A percentile compares a stretch with the other conserved stretches of the same genome.
These are phyloP conservation scores for Daldinia sp. DNA, from an alignment of 2,329 filamentous ascomycete species.

Conservation along the genomic window DNA sequence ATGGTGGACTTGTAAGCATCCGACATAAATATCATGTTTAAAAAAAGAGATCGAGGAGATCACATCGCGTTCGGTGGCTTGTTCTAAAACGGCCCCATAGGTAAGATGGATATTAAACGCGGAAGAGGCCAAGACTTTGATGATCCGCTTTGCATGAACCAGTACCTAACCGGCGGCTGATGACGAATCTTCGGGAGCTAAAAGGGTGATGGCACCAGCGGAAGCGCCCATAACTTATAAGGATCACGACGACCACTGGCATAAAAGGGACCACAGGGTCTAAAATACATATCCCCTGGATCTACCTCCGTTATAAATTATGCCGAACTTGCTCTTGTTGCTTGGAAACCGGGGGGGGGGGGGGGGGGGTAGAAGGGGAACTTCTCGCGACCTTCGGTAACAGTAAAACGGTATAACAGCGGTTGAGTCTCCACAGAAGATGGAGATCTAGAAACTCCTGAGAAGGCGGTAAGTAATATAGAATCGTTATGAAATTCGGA, in stretches of 20 bases:
- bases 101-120: neutral
- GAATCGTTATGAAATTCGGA: slow-evolving; percentile 4
- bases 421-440: neutral
- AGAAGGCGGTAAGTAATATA: slow-evolving; percentile 1
- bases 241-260: too few relatives aligned
- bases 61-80: neutral
- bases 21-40: neutral
- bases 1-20: too few relatives aligned
- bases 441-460: neutral
- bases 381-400: neutral
- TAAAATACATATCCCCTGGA: neutral
- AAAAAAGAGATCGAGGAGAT: neutral
- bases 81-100: neutral
- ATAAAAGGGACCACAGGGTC: neutral
- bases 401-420: too few relatives aligned
- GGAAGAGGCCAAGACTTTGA: neutral
- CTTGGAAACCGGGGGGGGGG: neutral
- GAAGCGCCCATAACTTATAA: slow-evolving; percentile 24
- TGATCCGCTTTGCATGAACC: slow-evolving; percentile 30
- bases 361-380: neutral
- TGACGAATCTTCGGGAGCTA: slow-evolving; percentile 16
- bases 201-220: slow-evolving; percentile 4
- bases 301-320: neutral
- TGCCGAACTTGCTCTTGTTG: neutral
- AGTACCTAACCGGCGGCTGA: slow-evolving; percentile 8